Evolutionary conservation across 192 early-diverging fungal species (phyloP).

Genomic region (Mortierella hygrophila): DNA sequence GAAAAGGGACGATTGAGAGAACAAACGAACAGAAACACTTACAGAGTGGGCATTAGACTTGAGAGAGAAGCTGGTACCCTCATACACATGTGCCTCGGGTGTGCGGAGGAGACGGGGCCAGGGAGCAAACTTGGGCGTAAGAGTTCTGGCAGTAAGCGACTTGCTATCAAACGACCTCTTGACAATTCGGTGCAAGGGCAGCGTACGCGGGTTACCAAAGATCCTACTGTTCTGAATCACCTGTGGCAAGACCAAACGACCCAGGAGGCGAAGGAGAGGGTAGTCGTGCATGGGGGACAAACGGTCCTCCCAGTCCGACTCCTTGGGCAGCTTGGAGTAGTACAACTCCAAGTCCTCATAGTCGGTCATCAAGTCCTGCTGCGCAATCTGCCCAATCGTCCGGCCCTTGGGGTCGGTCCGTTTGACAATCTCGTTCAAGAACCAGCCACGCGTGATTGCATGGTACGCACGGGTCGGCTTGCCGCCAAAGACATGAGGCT

Average conservation of each 20-base stretch:
- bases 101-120: slow-evolving; percentile 13
- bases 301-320: slow-evolving; percentile 46
- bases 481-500: slow-evolving; percentile 77
- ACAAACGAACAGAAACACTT: slow-evolving; percentile 13
- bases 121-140: slow-evolving; percentile 27
- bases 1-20: not conserved
- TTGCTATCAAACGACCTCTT: slow-evolving; percentile 6
- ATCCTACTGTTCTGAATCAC: slow-evolving; percentile 28
- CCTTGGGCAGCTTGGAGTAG: slow-evolving; percentile 50
- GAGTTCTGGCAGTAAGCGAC: not conserved
- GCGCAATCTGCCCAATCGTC: slow-evolving; percentile 70
- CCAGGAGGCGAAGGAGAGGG: slow-evolving; percentile 62
- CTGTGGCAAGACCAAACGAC: slow-evolving; percentile 61
- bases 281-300: slow-evolving; percentile 63
- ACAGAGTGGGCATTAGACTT: slow-evolving; percentile 56
- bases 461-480: slow-evolving; percentile 67
- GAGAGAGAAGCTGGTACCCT: slow-evolving; percentile 41
- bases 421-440: slow-evolving; percentile 78
- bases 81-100: slow-evolving; percentile 38
- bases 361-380: slow-evolving; percentile 68
- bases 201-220: slow-evolving; percentile 14
- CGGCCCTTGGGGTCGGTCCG: slow-evolving; percentile 70
- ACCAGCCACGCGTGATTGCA: slow-evolving; percentile 77
- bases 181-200: slow-evolving; percentile 21
- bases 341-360: slow-evolving; percentile 69